phyloP scores from a whole-genome alignment of 805 yeast genomes.

The Clavispora phyllophila region DNA sequence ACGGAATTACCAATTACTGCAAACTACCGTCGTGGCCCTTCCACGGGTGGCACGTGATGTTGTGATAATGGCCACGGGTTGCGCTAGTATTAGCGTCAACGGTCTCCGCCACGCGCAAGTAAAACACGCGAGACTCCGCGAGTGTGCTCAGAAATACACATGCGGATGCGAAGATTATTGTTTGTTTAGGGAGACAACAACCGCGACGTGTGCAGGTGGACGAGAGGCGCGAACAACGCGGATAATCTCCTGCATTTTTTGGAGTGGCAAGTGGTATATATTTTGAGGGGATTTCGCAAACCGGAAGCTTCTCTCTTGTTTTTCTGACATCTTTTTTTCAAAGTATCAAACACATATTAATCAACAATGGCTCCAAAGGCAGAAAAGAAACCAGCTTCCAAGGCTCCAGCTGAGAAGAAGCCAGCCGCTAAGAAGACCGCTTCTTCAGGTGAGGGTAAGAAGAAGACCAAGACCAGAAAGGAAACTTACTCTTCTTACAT shows the following conservation, averaged over 20 bases:
- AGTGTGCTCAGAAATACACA: conserved; percentile 14
- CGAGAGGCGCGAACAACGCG: conserved; percentile 10
- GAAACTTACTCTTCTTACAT: conserved; percentile 35
- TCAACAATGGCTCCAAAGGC: conserved; percentile 33
- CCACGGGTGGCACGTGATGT: neutral
- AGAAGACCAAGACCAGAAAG: conserved; percentile 35
- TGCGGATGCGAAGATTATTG: conserved; percentile 7
- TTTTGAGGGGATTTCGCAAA: conserved; percentile 14
- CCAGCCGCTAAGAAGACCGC: conserved; percentile 36
- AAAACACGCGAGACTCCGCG: neutral
- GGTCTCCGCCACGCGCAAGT: neutral
- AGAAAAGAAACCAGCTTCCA: conserved; percentile 37
- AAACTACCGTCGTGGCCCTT: too few species aligned
- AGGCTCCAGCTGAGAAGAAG: conserved; percentile 38
- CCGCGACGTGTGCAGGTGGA: conserved; percentile 11
- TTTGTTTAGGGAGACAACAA: conserved; percentile 5
- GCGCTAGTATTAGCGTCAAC: neutral
- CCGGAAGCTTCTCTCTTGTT: conserved; percentile 2
- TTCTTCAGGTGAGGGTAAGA: conserved; percentile 26
- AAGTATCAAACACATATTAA: conserved; percentile 7
- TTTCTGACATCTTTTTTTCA: conserved; percentile 14
- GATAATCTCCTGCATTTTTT: conserved; percentile 13
- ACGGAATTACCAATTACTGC: too few species aligned
- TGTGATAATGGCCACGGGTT: neutral
- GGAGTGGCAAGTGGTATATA: conserved; percentile 17